phyloP scores from a whole-genome alignment of 2,329 filamentous ascomycete genomes.

The Nemania bipapillata region DNA sequence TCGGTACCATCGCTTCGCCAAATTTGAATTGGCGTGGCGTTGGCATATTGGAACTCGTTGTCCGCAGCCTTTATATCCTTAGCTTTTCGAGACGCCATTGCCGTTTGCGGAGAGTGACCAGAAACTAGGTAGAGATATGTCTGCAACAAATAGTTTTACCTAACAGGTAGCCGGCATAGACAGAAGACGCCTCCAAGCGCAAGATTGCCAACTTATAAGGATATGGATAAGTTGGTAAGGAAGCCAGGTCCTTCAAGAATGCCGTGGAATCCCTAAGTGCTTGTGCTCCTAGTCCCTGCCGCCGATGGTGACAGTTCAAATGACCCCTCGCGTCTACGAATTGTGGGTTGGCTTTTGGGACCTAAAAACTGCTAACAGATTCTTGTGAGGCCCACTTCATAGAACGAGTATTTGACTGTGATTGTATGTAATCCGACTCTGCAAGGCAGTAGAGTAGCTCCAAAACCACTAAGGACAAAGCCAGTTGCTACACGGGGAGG shows the following conservation, averaged over 20 bases:
- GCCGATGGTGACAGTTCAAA: no score
- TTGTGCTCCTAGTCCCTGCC: no score
- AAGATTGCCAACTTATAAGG: not conserved
- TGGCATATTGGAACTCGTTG: slow-evolving; percentile 24
- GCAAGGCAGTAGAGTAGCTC: no score
- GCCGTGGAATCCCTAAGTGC: no score
- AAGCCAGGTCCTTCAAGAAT: not conserved
- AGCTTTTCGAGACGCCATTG: slow-evolving; percentile 35
- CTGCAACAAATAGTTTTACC: not conserved
- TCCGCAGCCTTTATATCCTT: slow-evolving; percentile 31
- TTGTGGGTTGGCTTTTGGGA: no score
- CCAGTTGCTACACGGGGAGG: not conserved
- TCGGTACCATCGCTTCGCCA: slow-evolving; percentile 38
- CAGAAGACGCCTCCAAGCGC: not conserved
- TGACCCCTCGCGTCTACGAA: no score
- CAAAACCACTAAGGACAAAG: not conserved
- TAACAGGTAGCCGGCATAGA: not conserved
- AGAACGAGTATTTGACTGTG: no score
- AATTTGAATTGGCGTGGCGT: slow-evolving; percentile 25
- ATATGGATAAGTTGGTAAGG: not conserved
- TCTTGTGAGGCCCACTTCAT: no score
- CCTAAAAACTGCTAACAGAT: no score
- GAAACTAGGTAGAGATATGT: slow-evolving; percentile 7
- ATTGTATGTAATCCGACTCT: no score
- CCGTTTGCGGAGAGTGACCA: not conserved